phyloP scores from a whole-genome alignment of 2,329 filamentous ascomycete genomes.

The Fusarium sp. region DNA sequence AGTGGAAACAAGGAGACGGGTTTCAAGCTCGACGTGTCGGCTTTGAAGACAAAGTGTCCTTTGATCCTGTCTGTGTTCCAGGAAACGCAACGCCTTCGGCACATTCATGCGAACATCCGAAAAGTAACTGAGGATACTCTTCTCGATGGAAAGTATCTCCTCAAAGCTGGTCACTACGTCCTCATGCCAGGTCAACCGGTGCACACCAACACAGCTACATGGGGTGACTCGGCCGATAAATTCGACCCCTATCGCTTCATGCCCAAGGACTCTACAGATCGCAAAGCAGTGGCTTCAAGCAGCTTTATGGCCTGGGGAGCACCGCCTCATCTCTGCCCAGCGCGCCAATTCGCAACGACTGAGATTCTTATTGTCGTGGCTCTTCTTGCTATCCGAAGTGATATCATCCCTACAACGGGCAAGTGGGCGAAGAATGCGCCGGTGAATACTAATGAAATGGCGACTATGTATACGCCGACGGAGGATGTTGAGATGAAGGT shows the following conservation, averaged over 20 bases:
- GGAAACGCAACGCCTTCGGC: constrained; percentile 29
- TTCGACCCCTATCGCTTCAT: constrained; percentile 39
- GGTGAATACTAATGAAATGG: constrained; percentile 17
- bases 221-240: constrained; percentile 50
- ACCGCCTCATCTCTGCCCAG: constrained; percentile 50
- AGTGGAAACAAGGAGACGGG: constrained; percentile 3
- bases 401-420: not conserved
- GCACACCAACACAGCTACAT: constrained; percentile 50
- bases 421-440: constrained; percentile 25
- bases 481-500: constrained; percentile 32
- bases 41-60: constrained; percentile 35
- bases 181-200: constrained; percentile 53
- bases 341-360: constrained; percentile 48
- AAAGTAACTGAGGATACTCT: constrained; percentile 53
- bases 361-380: constrained; percentile 47
- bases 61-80: constrained; percentile 27
- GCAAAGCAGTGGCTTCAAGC: constrained; percentile 49
- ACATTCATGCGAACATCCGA: constrained; percentile 36
- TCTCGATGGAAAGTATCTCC: constrained; percentile 52
- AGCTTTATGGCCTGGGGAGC: constrained; percentile 52
- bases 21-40: constrained; percentile 24
- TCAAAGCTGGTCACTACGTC: constrained; percentile 54
- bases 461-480: constrained; percentile 29
- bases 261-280: constrained; percentile 6
- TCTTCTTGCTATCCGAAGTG: constrained; percentile 13